These are phyloP conservation scores for Malus hybrid DNA, from an alignment of 331 rosid species.

Conservation along the genomic window DNA sequence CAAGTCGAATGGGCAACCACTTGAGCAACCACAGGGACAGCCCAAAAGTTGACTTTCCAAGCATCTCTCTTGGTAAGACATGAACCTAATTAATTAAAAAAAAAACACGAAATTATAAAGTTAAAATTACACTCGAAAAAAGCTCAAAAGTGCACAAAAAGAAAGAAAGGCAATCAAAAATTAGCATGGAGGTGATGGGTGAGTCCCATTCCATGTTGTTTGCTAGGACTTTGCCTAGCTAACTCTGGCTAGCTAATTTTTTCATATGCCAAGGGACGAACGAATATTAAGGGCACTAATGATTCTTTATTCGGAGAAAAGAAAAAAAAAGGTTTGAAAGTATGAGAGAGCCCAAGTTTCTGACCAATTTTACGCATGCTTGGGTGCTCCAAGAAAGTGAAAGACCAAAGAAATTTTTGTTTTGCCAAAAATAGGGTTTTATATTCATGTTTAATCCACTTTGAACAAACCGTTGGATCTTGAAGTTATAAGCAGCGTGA, in stretches of 20 bases:
- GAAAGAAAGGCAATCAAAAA: not conserved
- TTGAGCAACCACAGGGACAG: conserved; percentile 95
- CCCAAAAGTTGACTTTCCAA: conserved; percentile 99
- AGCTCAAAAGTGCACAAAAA: not conserved
- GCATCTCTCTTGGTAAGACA: conserved; percentile 96
- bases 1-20: conserved; percentile 81
- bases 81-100: conserved; percentile 54
- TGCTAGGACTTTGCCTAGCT: not conserved
- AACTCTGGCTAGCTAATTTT: not conserved
- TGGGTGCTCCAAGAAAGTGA: conserved; percentile 56
- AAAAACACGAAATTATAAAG: not conserved
- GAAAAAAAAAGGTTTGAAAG: not conserved
- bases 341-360: conserved; percentile 15
- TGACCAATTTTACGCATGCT: conserved; percentile 54
- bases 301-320: not conserved
- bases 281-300: not conserved
- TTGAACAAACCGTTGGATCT: conserved; percentile 37
- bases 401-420: conserved; percentile 17
- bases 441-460: not conserved
- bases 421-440: conserved; percentile 17
- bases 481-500: conserved; percentile 20
- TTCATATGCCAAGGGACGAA: not conserved
- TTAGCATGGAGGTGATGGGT: conserved; percentile 20
- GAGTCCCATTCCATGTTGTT: conserved; percentile 13
- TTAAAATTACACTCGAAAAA: not conserved